These are phyloP conservation scores for Penicillium robsamsonii DNA, from an alignment of 495 filamentous ascomycete genomes.

Conservation along the genomic window DNA sequence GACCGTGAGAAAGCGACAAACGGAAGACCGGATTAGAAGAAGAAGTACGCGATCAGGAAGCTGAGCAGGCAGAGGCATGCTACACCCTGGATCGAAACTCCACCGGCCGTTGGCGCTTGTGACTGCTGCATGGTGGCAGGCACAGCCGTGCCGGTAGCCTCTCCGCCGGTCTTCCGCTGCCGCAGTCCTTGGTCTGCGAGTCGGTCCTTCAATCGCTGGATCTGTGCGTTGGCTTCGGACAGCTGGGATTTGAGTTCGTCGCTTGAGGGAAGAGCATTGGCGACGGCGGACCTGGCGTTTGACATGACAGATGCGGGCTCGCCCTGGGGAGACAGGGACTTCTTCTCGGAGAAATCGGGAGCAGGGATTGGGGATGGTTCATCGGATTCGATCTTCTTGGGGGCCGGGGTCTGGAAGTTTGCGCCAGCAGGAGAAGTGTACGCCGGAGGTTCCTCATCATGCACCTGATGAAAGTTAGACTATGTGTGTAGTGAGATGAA, in stretches of 20 bases:
- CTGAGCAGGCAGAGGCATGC: slow-evolving; percentile 81
- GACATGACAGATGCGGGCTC: slow-evolving; percentile 16
- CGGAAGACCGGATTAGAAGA: slow-evolving; percentile 64
- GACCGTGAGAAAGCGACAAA: slow-evolving; percentile 15
- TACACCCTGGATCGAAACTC: slow-evolving; percentile 83
- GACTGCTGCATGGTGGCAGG: slow-evolving; percentile 49
- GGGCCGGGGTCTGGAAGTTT: slow-evolving; percentile 50
- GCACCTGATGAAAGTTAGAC: slow-evolving; percentile 16
- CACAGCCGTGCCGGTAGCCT: slow-evolving; percentile 40
- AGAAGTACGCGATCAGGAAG: slow-evolving; percentile 91
- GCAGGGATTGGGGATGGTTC: slow-evolving; percentile 39
- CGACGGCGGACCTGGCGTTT: slow-evolving; percentile 41
- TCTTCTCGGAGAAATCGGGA: slow-evolving; percentile 47
- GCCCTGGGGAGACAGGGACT: slow-evolving; percentile 35
- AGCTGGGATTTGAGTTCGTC: slow-evolving; percentile 72
- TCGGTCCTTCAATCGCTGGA: slow-evolving; percentile 68
- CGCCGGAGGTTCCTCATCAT: slow-evolving; percentile 52
- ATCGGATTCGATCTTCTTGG: slow-evolving; percentile 32
- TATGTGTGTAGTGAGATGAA: neutral
- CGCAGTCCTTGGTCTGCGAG: slow-evolving; percentile 67
- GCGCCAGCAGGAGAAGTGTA: slow-evolving; percentile 55
- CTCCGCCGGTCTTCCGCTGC: slow-evolving; percentile 57
- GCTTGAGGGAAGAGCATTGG: slow-evolving; percentile 46
- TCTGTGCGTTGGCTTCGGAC: slow-evolving; percentile 69
- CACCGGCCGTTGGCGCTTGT: slow-evolving; percentile 52